phyloP scores from a whole-genome alignment of 1,284 basidiomycete genomes.

The Cryptococcus sp. region DNA sequence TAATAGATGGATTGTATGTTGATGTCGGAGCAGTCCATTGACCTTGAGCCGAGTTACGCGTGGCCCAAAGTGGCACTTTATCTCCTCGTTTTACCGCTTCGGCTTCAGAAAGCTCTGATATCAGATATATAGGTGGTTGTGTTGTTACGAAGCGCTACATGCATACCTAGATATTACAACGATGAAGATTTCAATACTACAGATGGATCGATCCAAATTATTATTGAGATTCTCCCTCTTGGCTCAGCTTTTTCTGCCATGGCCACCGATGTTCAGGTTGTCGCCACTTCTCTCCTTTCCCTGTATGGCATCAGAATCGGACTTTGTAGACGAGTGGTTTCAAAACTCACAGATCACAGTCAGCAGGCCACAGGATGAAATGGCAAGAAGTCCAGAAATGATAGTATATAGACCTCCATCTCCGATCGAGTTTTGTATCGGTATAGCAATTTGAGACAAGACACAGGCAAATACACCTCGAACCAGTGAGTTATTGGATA shows the following conservation, averaged over 20 bases:
- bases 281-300: constrained; percentile 23
- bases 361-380: constrained; percentile 39
- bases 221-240: no score
- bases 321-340: neutral
- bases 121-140: no score
- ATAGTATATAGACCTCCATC: constrained; percentile 72
- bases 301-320: constrained; percentile 10
- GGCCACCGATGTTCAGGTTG: constrained; percentile 9
- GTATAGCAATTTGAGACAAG: constrained; percentile 41
- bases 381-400: constrained; percentile 59
- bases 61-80: no score
- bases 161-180: no score
- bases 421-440: constrained; percentile 52
- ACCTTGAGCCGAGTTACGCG: no score
- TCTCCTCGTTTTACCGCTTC: no score
- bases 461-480: constrained; percentile 41
- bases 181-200: no score
- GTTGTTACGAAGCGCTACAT: no score
- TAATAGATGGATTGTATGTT: no score
- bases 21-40: no score
- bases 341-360: constrained; percentile 19
- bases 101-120: no score
- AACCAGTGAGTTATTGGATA: constrained; percentile 41
- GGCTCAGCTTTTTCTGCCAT: constrained; percentile 4
- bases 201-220: no score